phyloP scores from a whole-genome alignment of 371 early-diverging fungal genomes.

The Mucor irregularis region DNA sequence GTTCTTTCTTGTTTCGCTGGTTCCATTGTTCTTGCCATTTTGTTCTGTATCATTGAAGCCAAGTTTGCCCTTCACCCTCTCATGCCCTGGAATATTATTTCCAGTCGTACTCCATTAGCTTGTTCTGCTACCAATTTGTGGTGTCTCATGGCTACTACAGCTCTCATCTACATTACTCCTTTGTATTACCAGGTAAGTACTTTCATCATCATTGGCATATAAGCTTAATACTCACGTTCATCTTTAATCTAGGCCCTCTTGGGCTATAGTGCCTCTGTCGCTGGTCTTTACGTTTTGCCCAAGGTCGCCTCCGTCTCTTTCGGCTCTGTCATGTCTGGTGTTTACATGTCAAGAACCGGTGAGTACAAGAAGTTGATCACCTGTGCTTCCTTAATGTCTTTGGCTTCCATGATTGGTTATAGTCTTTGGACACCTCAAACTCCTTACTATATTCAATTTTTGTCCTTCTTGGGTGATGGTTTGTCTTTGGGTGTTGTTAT shows the following conservation, averaged over 20 bases:
- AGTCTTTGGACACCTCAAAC: conserved; percentile 26
- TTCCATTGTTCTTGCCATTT: conserved; percentile 36
- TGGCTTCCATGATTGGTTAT: conserved; percentile 24
- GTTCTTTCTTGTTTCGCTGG: conserved; percentile 52
- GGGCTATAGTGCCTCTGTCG: conserved; percentile 39
- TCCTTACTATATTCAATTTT: conserved; percentile 8
- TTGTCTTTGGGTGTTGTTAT: conserved; percentile 37
- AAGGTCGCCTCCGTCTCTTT: conserved; percentile 33
- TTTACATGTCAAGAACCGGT: conserved; percentile 48
- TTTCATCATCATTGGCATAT: background rate
- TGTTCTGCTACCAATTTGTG: conserved; percentile 31
- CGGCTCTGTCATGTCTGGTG: conserved; percentile 42
- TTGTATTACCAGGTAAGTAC: conserved; percentile 32
- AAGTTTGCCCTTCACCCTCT: conserved; percentile 63
- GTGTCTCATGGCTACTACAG: conserved; percentile 27
- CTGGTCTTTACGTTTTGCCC: conserved; percentile 45
- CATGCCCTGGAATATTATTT: conserved; percentile 44
- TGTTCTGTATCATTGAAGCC: conserved; percentile 60
- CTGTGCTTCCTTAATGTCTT: conserved; percentile 4
- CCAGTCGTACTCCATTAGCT: conserved; percentile 27
- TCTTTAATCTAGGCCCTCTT: conserved; percentile 25
- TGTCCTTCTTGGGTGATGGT: conserved; percentile 36
- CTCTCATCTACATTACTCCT: conserved; percentile 27
- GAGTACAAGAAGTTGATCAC: conserved; percentile 37
- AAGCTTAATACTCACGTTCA: background rate